These are phyloP conservation scores for Mortierella sp. DNA, from an alignment of 371 early-diverging fungal species.

Conservation along the genomic window DNA sequence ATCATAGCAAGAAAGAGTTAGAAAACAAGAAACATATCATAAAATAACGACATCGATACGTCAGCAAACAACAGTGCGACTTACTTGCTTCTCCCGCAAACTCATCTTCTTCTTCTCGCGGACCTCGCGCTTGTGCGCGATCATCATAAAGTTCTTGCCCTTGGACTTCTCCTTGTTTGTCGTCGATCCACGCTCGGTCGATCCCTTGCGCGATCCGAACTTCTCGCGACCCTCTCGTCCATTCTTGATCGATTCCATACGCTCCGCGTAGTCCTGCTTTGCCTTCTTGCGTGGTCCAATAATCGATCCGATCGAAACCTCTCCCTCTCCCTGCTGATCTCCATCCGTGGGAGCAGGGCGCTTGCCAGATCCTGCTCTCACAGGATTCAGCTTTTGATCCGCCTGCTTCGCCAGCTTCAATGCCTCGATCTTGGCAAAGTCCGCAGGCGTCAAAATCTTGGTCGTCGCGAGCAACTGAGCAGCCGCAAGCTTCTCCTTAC, in stretches of 20 bases:
- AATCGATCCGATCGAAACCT: constrained; percentile 78
- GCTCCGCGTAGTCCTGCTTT: constrained; percentile 92
- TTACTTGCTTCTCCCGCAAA: constrained; percentile 84
- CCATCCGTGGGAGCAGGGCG: constrained; percentile 54
- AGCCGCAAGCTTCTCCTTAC: constrained; percentile 62
- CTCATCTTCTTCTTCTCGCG: constrained; percentile 86
- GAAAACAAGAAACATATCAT: not conserved
- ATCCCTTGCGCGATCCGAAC: constrained; percentile 89
- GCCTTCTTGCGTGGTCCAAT: constrained; percentile 87
- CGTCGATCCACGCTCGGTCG: constrained; percentile 79
- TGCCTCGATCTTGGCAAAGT: constrained; percentile 87
- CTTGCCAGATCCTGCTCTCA: constrained; percentile 43
- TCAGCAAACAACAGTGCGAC: not conserved
- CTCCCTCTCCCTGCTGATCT: constrained; percentile 59
- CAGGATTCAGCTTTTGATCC: constrained; percentile 49
- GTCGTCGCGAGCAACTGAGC: constrained; percentile 58
- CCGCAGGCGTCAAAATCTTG: constrained; percentile 90
- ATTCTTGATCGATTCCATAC: constrained; percentile 85
- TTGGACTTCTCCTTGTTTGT: constrained; percentile 94
- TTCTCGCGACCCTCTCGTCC: constrained; percentile 94
- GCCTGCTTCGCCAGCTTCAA: constrained; percentile 74
- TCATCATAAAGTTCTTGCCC: constrained; percentile 95
- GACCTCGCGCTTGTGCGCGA: constrained; percentile 89
- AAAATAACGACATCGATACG: not conserved
- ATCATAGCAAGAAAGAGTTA: constrained; percentile 1